Evolutionary conservation across 805 yeast species (phyloP).

Genomic region (Saturnispora kantuleensis): DNA sequence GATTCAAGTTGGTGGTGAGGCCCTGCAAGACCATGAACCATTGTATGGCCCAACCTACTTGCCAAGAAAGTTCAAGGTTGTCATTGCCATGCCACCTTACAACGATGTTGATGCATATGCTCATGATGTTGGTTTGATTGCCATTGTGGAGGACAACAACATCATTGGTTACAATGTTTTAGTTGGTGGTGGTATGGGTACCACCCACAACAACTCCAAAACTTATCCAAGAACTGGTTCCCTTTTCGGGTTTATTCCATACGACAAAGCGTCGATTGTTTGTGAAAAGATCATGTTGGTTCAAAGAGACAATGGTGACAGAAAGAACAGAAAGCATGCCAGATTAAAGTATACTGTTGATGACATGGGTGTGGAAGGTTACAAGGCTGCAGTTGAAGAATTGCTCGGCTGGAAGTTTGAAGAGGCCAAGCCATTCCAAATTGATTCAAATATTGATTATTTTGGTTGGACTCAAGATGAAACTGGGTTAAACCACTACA

Average conservation of each 20-base stretch:
- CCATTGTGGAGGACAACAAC: conserved; percentile 63
- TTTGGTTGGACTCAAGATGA: conserved; percentile 93
- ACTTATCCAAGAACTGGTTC: conserved; percentile 95
- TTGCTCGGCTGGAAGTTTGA: conserved; percentile 67
- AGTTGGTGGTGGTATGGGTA: conserved; percentile 99
- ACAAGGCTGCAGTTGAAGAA: conserved; percentile 74
- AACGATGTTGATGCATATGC: conserved; percentile 96
- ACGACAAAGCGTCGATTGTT: conserved; percentile 61
- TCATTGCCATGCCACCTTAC: conserved; percentile 90
- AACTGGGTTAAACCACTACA: conserved; percentile 75
- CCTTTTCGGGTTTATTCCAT: conserved; percentile 62
- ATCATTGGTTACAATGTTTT: conserved; percentile 77
- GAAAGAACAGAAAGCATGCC: conserved; percentile 94
- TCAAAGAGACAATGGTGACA: conserved; percentile 91
- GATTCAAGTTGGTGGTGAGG: conserved; percentile 82
- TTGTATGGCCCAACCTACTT: conserved; percentile 76
- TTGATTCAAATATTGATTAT: conserved; percentile 79
- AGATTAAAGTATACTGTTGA: conserved; percentile 95
- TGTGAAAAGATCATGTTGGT: conserved; percentile 90
- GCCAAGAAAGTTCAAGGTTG: conserved; percentile 93
- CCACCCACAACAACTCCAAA: conserved; percentile 92
- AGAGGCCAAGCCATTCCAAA: conserved; percentile 60
- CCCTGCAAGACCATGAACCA: conserved; percentile 79
- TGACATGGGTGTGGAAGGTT: conserved; percentile 82
- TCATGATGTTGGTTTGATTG: conserved; percentile 86